These are phyloP conservation scores for Malassezia psittaci DNA, from an alignment of 1,284 basidiomycete genomes.

Conservation along the genomic window DNA sequence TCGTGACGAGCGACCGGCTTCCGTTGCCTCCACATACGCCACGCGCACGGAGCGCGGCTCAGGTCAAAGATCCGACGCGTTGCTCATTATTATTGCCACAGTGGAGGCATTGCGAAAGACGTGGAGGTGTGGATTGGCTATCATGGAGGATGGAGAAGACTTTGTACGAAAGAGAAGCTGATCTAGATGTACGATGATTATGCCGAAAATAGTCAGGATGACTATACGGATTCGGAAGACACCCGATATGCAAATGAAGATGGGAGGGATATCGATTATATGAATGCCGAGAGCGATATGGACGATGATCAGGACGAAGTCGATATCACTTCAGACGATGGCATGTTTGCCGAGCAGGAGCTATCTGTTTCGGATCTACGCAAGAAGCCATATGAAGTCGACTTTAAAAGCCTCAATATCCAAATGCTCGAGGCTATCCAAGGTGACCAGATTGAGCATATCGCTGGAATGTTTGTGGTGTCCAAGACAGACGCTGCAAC, in stretches of 20 bases:
- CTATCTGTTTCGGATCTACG: conserved; percentile 17
- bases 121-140: neutral
- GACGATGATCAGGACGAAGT: conserved; percentile 11
- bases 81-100: conserved; percentile 12
- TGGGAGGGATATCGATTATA: conserved; percentile 25
- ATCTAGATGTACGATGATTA: conserved; percentile 21
- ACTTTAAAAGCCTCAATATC: conserved; percentile 32
- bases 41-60: neutral
- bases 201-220: conserved; percentile 42
- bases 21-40: conserved; percentile 8
- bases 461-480: conserved; percentile 48
- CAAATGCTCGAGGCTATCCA: conserved; percentile 30
- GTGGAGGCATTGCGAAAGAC: neutral
- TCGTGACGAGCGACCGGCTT: no score
- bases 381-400: conserved; percentile 37
- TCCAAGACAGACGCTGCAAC: conserved; percentile 56
- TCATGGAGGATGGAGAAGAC: conserved; percentile 10
- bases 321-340: conserved; percentile 11
- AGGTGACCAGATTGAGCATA: conserved; percentile 39
- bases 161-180: conserved; percentile 1
- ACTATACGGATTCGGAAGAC: conserved; percentile 35
- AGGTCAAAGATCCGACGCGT: conserved; percentile 3
- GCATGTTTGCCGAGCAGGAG: conserved; percentile 3
- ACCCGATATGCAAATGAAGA: conserved; percentile 23
- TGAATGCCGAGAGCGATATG: conserved; percentile 14